Conservation (phyloP, 2,329 filamentous ascomycete genomes). For the Calonectria naviculata region DNA sequence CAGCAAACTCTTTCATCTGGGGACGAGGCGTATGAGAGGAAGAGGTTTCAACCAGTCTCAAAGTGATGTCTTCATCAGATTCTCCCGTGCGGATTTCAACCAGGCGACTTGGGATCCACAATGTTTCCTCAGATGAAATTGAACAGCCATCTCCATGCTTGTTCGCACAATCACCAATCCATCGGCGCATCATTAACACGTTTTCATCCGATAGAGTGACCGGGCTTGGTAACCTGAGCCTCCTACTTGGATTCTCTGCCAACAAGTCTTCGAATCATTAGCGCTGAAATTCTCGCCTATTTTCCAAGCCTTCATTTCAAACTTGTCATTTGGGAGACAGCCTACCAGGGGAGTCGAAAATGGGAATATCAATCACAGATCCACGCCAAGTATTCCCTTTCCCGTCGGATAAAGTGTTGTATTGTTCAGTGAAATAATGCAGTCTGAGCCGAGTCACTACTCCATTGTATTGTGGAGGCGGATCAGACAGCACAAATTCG, state of each 20-base stretch:
- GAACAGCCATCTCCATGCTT: background rate
- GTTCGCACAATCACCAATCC: background rate
- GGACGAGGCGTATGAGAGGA: background rate
- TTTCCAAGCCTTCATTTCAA: background rate
- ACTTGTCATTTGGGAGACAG: accelerated
- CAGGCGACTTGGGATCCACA: background rate
- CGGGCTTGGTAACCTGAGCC: background rate
- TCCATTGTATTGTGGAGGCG: background rate
- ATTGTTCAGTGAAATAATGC: background rate
- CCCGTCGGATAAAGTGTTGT: background rate
- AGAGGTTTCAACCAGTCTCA: background rate
- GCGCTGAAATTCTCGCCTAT: background rate
- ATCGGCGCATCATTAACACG: background rate
- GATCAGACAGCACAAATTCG: background rate
- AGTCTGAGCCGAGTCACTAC: background rate
- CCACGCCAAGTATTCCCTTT: background rate
- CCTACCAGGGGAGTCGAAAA: background rate
- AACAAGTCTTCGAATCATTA: background rate
- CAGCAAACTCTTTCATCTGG: background rate
- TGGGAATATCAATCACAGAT: background rate
- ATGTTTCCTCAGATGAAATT: background rate
- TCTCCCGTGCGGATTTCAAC: background rate
- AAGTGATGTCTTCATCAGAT: background rate
- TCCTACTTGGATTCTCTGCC: background rate
- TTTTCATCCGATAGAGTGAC: background rate